Percentiles rank a stretch among this genome's conserved stretches.
Evolutionary conservation across 495 filamentous ascomycete genomes (phyloP).

Genomic region (Mycothermus thermophilus): DNA sequence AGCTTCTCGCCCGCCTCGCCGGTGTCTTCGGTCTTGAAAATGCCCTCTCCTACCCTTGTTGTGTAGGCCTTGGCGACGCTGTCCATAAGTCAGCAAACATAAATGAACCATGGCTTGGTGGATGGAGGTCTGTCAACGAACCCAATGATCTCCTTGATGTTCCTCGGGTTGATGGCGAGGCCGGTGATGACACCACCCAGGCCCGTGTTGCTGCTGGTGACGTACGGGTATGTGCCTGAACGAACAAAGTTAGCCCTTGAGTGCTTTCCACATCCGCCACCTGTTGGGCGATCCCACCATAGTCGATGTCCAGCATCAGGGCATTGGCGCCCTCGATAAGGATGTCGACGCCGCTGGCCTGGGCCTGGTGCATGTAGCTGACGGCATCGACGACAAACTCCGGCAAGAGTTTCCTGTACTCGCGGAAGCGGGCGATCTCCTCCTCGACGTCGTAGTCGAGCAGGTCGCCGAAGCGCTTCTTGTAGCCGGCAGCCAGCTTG

Average conservation of each 20-base stretch:
- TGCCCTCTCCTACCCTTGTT: constrained; percentile 63
- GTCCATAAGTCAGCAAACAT: constrained; percentile 3
- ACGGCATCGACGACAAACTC: constrained; percentile 59
- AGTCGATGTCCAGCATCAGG: constrained; percentile 39
- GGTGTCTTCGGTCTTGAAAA: constrained; percentile 72
- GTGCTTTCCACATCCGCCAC: neutral
- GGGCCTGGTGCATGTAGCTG: constrained; percentile 40
- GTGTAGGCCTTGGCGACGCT: constrained; percentile 69
- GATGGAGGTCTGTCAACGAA: no score
- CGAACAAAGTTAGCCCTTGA: neutral
- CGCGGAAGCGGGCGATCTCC: constrained; percentile 52
- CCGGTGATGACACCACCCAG: constrained; percentile 68
- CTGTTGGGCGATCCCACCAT: constrained; percentile 8
- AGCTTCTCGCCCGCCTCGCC: constrained; percentile 37
- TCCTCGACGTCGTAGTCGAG: constrained; percentile 64
- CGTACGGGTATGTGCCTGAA: constrained; percentile 65
- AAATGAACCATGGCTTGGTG: neutral
- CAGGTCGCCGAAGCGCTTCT: constrained; percentile 61
- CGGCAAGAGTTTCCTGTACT: constrained; percentile 52
- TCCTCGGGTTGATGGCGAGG: constrained; percentile 41
- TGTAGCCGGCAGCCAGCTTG: constrained; percentile 48
- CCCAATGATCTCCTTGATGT: constrained; percentile 35
- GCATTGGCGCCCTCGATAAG: constrained; percentile 84
- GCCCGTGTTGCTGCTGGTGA: constrained; percentile 65
- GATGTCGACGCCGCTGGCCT: constrained; percentile 47